Evolutionary conservation across 2,329 filamentous ascomycete genomes (phyloP).

Genomic region (Colletotrichum sp.): DNA sequence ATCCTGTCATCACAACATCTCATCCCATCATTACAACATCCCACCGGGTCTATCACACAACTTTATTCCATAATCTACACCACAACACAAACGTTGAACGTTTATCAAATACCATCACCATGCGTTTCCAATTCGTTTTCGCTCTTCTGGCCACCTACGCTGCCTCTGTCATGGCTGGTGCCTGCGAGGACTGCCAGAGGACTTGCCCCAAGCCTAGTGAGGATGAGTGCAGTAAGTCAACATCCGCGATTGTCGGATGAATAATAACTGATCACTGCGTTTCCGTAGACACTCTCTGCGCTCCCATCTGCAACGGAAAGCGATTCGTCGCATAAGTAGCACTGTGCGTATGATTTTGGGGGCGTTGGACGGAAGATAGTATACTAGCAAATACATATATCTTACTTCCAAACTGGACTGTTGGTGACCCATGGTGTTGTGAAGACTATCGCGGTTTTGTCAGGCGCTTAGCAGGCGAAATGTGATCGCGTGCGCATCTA

Average conservation of each 20-base stretch:
- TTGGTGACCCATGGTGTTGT: neutral
- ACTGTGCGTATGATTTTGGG: neutral
- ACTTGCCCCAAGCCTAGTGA: neutral
- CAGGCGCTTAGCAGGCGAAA: too few relatives aligned
- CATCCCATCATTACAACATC: neutral
- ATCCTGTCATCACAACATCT: neutral
- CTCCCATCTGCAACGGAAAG: constrained; percentile 2
- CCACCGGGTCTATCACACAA: neutral
- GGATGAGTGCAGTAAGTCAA: neutral
- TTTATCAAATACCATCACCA: neutral
- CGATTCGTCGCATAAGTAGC: neutral
- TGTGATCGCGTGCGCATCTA: neutral
- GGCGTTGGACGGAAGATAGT: neutral
- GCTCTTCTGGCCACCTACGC: neutral
- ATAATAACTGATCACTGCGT: too few relatives aligned
- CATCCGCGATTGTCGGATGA: fast-evolving
- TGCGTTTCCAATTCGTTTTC: constrained; percentile 2
- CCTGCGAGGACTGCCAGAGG: constrained; percentile 2
- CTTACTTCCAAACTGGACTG: neutral
- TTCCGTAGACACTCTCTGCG: neutral
- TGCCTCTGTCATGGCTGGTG: neutral
- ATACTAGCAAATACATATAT: neutral
- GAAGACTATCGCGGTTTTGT: neutral
- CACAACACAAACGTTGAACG: neutral
- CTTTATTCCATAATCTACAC: neutral